Evolutionary conservation across 768 basidiomycete genomes (phyloP).

Genomic region (Aureoboletus auriporus): DNA sequence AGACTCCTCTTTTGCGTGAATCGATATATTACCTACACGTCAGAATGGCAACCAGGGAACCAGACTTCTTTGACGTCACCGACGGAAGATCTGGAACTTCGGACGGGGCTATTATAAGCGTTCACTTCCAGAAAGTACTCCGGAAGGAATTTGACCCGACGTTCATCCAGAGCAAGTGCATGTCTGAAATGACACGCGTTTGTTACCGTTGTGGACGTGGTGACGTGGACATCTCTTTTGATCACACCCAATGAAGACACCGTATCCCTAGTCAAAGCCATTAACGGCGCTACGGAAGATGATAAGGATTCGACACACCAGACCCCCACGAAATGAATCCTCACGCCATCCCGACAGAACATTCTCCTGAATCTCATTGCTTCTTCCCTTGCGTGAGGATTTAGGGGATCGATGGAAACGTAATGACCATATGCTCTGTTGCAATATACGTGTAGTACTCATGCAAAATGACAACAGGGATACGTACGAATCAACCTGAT

Average conservation of each 20-base stretch:
- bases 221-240: conserved; percentile 2
- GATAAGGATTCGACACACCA: conserved; percentile 22
- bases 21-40: conserved; percentile 3
- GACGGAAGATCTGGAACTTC: background rate
- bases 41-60: conserved; percentile 8
- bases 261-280: conserved; percentile 6
- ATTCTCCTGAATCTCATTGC: conserved; percentile 24
- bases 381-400: conserved; percentile 1
- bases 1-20: background rate
- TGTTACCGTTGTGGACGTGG: conserved; percentile 3
- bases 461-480: background rate
- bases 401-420: conserved; percentile 25
- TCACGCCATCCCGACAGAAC: conserved; percentile 21
- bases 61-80: conserved; percentile 11
- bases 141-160: conserved; percentile 11
- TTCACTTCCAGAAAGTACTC: conserved; percentile 12
- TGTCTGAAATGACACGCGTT: conserved; percentile 13
- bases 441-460: background rate
- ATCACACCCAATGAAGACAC: conserved; percentile 10
- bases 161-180: conserved; percentile 13
- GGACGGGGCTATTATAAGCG: background rate
- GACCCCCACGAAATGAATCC: conserved; percentile 32
- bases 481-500: conserved; percentile 2
- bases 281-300: background rate
- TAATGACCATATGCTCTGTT: background rate